phyloP scores from a whole-genome alignment of 2,329 filamentous ascomycete genomes.

The Sclerotiophoma versabilis region DNA sequence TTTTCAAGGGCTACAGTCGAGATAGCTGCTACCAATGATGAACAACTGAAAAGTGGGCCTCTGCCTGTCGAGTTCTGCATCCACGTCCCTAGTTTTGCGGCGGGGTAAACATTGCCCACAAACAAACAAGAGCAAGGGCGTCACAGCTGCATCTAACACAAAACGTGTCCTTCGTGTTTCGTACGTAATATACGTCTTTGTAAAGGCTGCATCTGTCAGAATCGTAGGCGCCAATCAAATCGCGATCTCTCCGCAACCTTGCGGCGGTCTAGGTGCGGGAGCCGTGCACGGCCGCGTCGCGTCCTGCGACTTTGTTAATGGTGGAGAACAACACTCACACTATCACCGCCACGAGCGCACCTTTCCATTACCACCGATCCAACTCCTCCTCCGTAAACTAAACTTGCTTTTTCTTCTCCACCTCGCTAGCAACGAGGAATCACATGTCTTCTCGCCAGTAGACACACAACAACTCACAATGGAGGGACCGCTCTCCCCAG shows the following conservation, averaged over 20 bases:
- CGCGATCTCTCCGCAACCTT: slow-evolving; percentile 29
- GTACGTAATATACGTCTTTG: slow-evolving; percentile 4
- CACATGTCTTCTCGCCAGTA: slow-evolving; percentile 43
- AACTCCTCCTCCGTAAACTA: neutral
- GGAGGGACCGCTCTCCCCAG: slow-evolving; percentile 52
- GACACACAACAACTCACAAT: slow-evolving; percentile 42
- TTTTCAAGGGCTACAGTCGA: neutral
- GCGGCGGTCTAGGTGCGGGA: slow-evolving; percentile 27
- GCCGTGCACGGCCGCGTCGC: slow-evolving; percentile 25
- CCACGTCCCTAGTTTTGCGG: neutral
- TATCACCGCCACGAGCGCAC: slow-evolving; percentile 28
- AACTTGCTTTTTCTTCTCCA: slow-evolving; percentile 5
- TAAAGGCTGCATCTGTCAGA: slow-evolving; percentile 1
- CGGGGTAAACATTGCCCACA: slow-evolving; percentile 8
- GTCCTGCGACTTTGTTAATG: slow-evolving; percentile 23
- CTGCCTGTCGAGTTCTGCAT: neutral
- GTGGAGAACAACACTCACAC: slow-evolving; percentile 30
- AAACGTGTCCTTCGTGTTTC: slow-evolving; percentile 2
- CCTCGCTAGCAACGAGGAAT: slow-evolving; percentile 30
- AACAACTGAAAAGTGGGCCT: neutral
- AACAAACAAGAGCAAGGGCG: slow-evolving; percentile 1
- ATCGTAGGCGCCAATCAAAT: slow-evolving; percentile 27
- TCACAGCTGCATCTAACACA: neutral
- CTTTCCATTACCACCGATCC: neutral
- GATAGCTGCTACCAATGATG: neutral